Conservation (phyloP, 2,329 filamentous ascomycete genomes). For the Ophiocordyceps robertsii region DNA sequence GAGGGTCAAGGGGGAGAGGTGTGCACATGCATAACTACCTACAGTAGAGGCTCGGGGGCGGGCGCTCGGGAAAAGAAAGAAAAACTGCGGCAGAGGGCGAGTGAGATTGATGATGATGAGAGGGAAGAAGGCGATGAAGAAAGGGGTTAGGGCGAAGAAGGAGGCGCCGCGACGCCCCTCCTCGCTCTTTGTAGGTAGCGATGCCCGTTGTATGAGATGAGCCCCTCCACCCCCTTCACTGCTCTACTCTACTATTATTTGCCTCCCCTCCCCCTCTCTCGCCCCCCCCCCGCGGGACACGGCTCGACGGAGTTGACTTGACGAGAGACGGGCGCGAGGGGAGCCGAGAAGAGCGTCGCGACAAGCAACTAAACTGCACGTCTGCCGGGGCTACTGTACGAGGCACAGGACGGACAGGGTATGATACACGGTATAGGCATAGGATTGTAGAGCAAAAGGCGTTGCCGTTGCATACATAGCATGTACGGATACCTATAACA, state of each 20-base stretch:
- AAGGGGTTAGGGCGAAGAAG: conserved; percentile 1
- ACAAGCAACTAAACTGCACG: too few species aligned
- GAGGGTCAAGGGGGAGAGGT: background rate
- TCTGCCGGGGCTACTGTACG: too few species aligned
- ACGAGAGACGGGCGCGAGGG: background rate
- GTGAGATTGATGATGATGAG: background rate
- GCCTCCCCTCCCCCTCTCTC: background rate
- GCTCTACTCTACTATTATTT: background rate
- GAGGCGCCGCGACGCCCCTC: conserved; percentile 2
- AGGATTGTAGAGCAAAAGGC: too few species aligned
- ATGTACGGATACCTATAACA: too few species aligned
- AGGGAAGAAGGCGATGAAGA: background rate
- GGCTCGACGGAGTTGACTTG: background rate
- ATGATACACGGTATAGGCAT: too few species aligned
- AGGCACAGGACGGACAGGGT: too few species aligned
- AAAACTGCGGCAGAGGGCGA: background rate
- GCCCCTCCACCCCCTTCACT: background rate
- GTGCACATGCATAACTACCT: too few species aligned
- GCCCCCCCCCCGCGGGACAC: conserved; percentile 1
- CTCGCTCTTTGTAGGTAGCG: background rate
- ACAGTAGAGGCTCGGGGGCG: background rate
- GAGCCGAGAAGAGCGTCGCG: background rate
- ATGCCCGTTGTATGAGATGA: too few species aligned
- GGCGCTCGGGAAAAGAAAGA: background rate
- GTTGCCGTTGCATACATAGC: too few species aligned